Percentiles rank a stretch among this genome's conserved stretches.
These are phyloP conservation scores for Closterium sp. DNA, from an alignment of 139 green algal genomes.

Conservation along the genomic window DNA sequence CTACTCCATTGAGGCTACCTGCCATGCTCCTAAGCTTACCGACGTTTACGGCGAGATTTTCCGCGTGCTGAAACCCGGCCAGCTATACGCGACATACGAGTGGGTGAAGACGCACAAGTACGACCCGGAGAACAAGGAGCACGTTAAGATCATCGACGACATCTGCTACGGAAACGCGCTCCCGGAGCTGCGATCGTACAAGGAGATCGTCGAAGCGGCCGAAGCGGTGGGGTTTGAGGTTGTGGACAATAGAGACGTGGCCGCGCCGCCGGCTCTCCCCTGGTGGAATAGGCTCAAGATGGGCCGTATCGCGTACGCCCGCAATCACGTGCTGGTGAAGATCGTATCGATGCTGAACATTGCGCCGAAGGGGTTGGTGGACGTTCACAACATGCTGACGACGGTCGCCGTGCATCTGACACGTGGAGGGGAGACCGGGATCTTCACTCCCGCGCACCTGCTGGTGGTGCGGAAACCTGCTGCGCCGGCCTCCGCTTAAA, in stretches of 20 bases:
- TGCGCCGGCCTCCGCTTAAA: not conserved
- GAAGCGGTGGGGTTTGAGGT: conserved; percentile 65
- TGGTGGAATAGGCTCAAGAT: conserved; percentile 63
- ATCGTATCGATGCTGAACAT: conserved; percentile 70
- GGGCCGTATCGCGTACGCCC: conserved; percentile 36
- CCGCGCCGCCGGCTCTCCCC: conserved; percentile 44
- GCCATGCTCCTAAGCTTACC: conserved; percentile 85
- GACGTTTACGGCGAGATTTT: conserved; percentile 80
- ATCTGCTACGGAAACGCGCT: conserved; percentile 98
- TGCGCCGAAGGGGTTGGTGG: conserved; percentile 71
- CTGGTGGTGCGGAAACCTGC: conserved; percentile 89
- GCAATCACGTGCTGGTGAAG: conserved; percentile 71
- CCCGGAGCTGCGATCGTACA: conserved; percentile 86
- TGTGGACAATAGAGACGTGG: conserved; percentile 66
- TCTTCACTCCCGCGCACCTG: conserved; percentile 97
- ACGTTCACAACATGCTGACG: conserved; percentile 96
- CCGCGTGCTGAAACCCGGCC: conserved; percentile 88
- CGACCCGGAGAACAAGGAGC: conserved; percentile 76
- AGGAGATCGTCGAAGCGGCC: conserved; percentile 80
- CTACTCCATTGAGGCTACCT: conserved; percentile 97
- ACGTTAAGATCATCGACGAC: conserved; percentile 90
- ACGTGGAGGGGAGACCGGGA: conserved; percentile 76
- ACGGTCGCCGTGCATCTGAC: conserved; percentile 77
- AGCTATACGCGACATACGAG: conserved; percentile 80
- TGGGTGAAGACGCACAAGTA: conserved; percentile 90